Evolutionary conservation across 2,329 filamentous ascomycete species (phyloP).

Genomic region (Botrytis deweyae): DNA sequence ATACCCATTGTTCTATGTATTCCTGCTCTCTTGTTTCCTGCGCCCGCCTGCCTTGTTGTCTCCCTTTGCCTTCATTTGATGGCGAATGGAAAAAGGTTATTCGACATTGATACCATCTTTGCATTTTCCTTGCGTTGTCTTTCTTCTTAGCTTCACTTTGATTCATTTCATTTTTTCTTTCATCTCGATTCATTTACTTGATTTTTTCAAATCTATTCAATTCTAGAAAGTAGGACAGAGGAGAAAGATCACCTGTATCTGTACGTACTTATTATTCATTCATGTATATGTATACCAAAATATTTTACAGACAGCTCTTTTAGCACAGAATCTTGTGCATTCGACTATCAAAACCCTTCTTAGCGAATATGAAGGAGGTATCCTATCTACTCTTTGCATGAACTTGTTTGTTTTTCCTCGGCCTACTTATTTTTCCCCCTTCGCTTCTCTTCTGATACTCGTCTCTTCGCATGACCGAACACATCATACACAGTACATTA

Average conservation of each 20-base stretch:
- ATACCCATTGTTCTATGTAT: constrained; percentile 16
- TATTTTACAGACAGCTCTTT: background rate
- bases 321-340: background rate
- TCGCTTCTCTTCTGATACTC: constrained; percentile 87
- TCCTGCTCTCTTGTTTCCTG: constrained; percentile 16
- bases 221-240: background rate
- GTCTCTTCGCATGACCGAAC: constrained; percentile 77
- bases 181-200: background rate
- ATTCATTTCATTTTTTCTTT: background rate
- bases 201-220: background rate
- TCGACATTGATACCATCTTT: constrained; percentile 19
- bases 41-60: constrained; percentile 15
- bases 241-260: constrained; percentile 8
- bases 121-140: constrained; percentile 11
- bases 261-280: constrained; percentile 3
- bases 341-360: background rate
- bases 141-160: background rate
- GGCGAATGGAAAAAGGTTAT: constrained; percentile 2
- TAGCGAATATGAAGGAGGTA: background rate
- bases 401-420: constrained; percentile 40
- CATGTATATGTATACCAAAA: constrained; percentile 15
- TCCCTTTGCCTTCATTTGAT: background rate
- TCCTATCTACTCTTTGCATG: constrained; percentile 23
- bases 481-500: background rate
- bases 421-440: constrained; percentile 72